Percentiles rank a stretch among this genome's conserved stretches.
Evolutionary conservation across 108 stramenopile genomes (phyloP).

Genomic region (Skeletonema costatum): DNA sequence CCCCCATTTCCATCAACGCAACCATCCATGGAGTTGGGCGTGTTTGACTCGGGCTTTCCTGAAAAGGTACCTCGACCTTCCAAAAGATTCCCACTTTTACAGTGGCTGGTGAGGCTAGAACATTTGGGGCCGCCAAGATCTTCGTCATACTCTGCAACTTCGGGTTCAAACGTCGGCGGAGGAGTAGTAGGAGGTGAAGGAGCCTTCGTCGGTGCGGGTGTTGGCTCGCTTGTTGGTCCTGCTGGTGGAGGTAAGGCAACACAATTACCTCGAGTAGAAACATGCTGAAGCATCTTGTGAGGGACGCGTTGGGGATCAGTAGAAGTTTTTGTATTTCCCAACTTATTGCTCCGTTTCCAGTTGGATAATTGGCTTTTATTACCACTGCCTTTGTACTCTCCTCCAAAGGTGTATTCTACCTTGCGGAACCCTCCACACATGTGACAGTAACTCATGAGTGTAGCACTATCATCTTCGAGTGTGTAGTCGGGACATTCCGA

Average conservation of each 20-base stretch:
- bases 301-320: conserved; percentile 20
- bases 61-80: conserved; percentile 18
- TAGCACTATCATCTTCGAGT: conserved; percentile 11
- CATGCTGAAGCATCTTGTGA: conserved; percentile 22
- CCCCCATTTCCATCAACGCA: conserved; percentile 25
- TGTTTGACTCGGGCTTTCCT: conserved; percentile 1
- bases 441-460: conserved; percentile 39
- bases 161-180: neutral
- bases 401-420: conserved; percentile 35
- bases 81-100: conserved; percentile 3
- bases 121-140: conserved; percentile 12
- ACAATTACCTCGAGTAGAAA: conserved; percentile 15
- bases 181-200: neutral
- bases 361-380: conserved; percentile 14
- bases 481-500: neutral
- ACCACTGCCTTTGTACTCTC: conserved; percentile 20
- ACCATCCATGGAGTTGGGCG: conserved; percentile 17
- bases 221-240: neutral
- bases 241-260: neutral
- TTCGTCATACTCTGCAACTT: conserved; percentile 10
- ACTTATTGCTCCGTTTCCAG: conserved; percentile 21
- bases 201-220: neutral
- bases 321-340: conserved; percentile 5
- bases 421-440: conserved; percentile 21
- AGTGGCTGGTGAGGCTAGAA: neutral